Conservation (phyloP, 257 asterid genomes). For the Catharanthus roseus region DNA sequence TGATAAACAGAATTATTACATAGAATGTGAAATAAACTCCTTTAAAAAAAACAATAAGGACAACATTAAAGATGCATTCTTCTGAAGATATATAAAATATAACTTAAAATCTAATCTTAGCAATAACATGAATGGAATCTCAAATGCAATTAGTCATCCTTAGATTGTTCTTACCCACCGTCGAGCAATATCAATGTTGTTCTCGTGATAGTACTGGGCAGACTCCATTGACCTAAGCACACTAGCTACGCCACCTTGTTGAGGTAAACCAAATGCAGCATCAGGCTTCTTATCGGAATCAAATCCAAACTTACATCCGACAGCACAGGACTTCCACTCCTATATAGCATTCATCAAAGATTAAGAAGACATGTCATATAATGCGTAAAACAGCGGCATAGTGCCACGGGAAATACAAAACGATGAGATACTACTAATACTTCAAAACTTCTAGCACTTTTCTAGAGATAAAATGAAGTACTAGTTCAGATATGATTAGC, state of each 20-base stretch:
- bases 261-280: conserved; percentile 66
- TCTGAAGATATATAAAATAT: background rate
- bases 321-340: conserved; percentile 72
- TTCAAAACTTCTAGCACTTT: background rate
- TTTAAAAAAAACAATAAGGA: background rate
- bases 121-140: background rate
- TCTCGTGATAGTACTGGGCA: conserved; percentile 67
- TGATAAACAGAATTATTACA: background rate
- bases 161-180: conserved; percentile 89
- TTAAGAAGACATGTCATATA: background rate
- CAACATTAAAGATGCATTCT: background rate
- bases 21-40: background rate
- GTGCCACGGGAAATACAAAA: background rate
- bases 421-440: background rate
- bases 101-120: background rate
- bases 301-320: conserved; percentile 69
- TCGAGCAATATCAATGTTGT: conserved; percentile 68
- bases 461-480: background rate
- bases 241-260: conserved; percentile 35
- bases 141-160: conserved; percentile 26
- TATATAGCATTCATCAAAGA: conserved; percentile 19
- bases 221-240: conserved; percentile 96
- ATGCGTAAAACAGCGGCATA: background rate
- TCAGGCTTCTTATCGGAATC: conserved; percentile 43
- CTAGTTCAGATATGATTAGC: background rate